Evolutionary conservation across 2,329 filamentous ascomycete genomes (phyloP).

Genomic region (Thermochaetoides dissita): DNA sequence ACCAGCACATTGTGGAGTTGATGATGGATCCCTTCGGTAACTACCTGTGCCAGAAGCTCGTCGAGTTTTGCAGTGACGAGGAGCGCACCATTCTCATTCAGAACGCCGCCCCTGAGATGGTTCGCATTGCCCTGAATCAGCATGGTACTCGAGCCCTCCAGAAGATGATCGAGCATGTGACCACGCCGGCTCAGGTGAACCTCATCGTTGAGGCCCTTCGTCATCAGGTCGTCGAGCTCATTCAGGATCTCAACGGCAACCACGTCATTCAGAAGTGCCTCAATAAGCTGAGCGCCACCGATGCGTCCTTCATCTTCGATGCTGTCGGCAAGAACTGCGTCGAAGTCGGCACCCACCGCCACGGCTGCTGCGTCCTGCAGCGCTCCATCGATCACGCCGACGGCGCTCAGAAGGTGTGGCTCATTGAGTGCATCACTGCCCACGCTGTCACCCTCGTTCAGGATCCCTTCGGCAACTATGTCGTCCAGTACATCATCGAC

Average conservation of each 20-base stretch:
- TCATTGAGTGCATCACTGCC: constrained; percentile 75
- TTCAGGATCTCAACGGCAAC: constrained; percentile 95
- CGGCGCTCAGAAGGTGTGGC: constrained; percentile 71
- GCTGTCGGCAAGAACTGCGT: constrained; percentile 80
- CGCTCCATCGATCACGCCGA: constrained; percentile 96
- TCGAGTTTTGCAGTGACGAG: constrained; percentile 89
- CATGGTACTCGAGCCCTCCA: constrained; percentile 92
- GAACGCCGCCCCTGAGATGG: constrained; percentile 76
- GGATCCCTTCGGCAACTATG: constrained; percentile 96
- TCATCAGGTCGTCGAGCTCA: constrained; percentile 77
- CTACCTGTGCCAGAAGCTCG: constrained; percentile 95
- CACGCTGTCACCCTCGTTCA: constrained; percentile 84
- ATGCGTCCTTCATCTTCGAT: constrained; percentile 94
- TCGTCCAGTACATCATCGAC: constrained; percentile 96
- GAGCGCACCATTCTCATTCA: constrained; percentile 87
- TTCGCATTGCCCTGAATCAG: constrained; percentile 88
- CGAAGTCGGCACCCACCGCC: constrained; percentile 86
- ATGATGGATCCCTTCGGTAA: constrained; percentile 99
- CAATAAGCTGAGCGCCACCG: constrained; percentile 72
- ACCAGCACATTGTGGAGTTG: constrained; percentile 84
- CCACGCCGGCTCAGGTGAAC: constrained; percentile 68
- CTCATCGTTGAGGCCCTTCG: constrained; percentile 77
- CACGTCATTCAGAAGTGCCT: constrained; percentile 99
- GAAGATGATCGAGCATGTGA: constrained; percentile 99
- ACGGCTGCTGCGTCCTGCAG: constrained; percentile 95